Evolutionary conservation across 345 rosid species (phyloP), one percentile per base, ranked within the genome.

Genomic region (Populus pruinosa): DNA sequence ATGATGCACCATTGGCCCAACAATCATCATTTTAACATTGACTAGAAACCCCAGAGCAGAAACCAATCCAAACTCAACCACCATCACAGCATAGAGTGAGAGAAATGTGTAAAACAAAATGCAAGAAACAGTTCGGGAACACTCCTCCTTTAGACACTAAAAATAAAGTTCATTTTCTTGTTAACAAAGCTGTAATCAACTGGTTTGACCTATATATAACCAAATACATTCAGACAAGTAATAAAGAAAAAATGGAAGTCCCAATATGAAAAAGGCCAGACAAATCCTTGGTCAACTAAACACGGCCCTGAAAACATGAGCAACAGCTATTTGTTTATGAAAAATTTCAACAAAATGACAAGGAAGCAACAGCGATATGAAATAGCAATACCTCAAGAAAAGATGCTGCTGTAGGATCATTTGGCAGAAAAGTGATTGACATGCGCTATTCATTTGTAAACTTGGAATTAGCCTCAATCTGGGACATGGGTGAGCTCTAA

Each of bases 391-490:
- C 98, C 98, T 91, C 88, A 35, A 90, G 89, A 77, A 90, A 87
- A 71, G 87, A 86, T 43, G 86, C 81, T 18, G 93, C 88, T 38
- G 94, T 91, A 53, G 85, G 88, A 78, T 91, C 93, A 79, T 89
- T 96, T 27, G 95, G 98, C 73, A 87, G 88, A 85, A 89, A 92
- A 78, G 81, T 79, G 72, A 88, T 69, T 0, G 83, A 86, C 38
- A 80, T 77, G 39, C 99, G 97, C 80, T 73, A 88, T 82, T 80
- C 83, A 86, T 91, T 92, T 13, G 88, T 88, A 80, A 86, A 91
- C 79, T 83, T 81, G 20, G 86, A 80, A 86, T 90, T 92, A 38
- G 91, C 88, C 66, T 90, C 96, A 82, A 93, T 83, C 96, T 95
- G 88, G 5, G 53, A 78, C 55, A 67, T 23, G 17, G 17, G 69